phyloP scores from a whole-genome alignment of 176 grass and related monocot species.

The Zizania latifolia region DNA sequence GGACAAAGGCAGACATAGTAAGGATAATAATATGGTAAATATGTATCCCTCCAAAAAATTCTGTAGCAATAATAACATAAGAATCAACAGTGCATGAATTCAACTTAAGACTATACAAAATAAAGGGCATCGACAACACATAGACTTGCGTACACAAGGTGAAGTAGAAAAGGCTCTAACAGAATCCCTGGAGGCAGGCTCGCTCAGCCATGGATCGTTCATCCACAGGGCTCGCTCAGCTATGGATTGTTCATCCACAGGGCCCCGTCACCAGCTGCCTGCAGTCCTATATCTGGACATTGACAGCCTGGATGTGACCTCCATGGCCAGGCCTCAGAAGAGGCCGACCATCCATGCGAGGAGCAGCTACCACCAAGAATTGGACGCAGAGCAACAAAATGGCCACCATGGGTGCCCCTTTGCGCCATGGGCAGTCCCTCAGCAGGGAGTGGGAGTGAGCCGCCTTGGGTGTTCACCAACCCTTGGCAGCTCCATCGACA shows the following conservation, averaged over 20 bases:
- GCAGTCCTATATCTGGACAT: constrained; percentile 25
- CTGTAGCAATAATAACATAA: constrained; percentile 30
- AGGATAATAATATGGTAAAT: constrained; percentile 3
- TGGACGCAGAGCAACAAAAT: constrained; percentile 26
- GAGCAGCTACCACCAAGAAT: constrained; percentile 34
- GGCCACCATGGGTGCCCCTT: constrained; percentile 39
- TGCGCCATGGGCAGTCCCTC: constrained; percentile 39
- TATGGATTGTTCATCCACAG: no score
- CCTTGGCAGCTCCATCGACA: constrained; percentile 50
- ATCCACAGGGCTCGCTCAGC: constrained; percentile 43
- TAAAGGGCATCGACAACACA: constrained; percentile 9
- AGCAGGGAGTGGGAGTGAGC: neutral
- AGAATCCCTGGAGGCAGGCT: constrained; percentile 39
- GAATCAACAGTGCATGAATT: constrained; percentile 29
- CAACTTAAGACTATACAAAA: constrained; percentile 30
- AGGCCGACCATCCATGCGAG: constrained; percentile 34
- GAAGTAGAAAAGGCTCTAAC: constrained; percentile 58
- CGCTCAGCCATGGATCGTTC: constrained; percentile 21
- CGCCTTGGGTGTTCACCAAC: constrained; percentile 26
- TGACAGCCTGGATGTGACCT: constrained; percentile 34
- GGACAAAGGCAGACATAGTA: constrained; percentile 22
- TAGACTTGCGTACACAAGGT: constrained; percentile 36
- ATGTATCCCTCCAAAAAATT: neutral
- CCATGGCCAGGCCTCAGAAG: constrained; percentile 39
- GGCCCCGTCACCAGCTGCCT: constrained; percentile 21